These are phyloP conservation scores for Lentinula novae-zelandiae DNA, from an alignment of 1,284 basidiomycete species.

Conservation along the genomic window DNA sequence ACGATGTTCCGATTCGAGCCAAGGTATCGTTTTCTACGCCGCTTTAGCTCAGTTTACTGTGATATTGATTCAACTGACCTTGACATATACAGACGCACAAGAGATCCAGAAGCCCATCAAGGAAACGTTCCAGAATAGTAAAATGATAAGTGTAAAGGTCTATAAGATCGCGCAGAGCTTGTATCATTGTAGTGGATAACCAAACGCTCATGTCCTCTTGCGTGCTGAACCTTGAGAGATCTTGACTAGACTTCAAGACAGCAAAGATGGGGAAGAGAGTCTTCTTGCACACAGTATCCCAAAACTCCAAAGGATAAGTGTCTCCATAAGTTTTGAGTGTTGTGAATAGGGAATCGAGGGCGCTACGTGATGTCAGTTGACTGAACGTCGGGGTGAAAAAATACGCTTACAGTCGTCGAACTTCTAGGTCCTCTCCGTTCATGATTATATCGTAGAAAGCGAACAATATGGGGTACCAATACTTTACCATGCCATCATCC, in stretches of 20 bases:
- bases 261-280: conserved; percentile 99
- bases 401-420: conserved; percentile 82
- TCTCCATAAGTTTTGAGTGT: conserved; percentile 91
- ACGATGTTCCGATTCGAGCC: conserved; percentile 96
- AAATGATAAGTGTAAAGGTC: conserved; percentile 98
- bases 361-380: conserved; percentile 44
- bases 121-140: conserved; percentile 83
- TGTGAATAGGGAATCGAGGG: conserved; percentile 92
- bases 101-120: conserved; percentile 91
- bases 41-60: conserved; percentile 11
- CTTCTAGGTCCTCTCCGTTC: conserved; percentile 99
- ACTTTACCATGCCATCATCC: conserved; percentile 89
- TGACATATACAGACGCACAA: conserved; percentile 98
- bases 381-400: neutral
- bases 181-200: conserved; percentile 99
- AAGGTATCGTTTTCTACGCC: conserved; percentile 92
- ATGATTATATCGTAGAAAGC: conserved; percentile 99
- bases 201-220: conserved; percentile 99
- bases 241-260: conserved; percentile 87
- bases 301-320: conserved; percentile 90
- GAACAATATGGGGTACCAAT: conserved; percentile 96
- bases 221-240: conserved; percentile 89
- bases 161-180: conserved; percentile 93
- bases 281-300: conserved; percentile 97
- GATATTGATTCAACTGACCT: conserved; percentile 52